Conservation (phyloP, 2,329 filamentous ascomycete genomes). For the Arthroderma sp. region DNA sequence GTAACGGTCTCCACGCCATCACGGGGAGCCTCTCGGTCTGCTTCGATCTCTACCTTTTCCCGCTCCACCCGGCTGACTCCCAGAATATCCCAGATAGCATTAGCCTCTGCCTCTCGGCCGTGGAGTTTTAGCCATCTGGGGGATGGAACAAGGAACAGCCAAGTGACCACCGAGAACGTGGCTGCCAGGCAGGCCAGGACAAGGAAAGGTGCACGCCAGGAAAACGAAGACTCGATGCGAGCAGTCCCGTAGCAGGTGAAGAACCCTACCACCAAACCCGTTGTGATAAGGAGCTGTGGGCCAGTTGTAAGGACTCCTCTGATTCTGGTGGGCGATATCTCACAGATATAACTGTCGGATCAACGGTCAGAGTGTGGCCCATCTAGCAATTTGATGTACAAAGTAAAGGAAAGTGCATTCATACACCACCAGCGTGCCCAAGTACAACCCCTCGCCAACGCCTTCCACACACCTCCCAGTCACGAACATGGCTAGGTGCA, state of each 20-base stretch:
- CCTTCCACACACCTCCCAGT: conserved; percentile 44
- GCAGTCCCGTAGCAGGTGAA: conserved; percentile 48
- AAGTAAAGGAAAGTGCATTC: conserved; percentile 7
- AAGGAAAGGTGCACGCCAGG: conserved; percentile 46
- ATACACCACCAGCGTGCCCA: conserved; percentile 43
- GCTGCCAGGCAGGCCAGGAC: conserved; percentile 33
- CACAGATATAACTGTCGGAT: conserved; percentile 39
- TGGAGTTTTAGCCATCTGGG: conserved; percentile 44
- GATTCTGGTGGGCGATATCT: conserved; percentile 42
- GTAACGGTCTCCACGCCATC: neutral
- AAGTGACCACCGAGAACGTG: conserved; percentile 24
- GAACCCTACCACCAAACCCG: conserved; percentile 42
- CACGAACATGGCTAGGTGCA: conserved; percentile 40
- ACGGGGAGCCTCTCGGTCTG: conserved; percentile 9
- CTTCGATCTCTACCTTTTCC: conserved; percentile 34
- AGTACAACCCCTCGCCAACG: conserved; percentile 45
- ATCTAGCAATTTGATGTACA: neutral
- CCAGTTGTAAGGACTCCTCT: conserved; percentile 40
- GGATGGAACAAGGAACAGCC: conserved; percentile 39
- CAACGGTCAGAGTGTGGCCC: neutral
- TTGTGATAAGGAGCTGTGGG: conserved; percentile 40
- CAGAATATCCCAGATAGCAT: conserved; percentile 28
- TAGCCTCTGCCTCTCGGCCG: conserved; percentile 36
- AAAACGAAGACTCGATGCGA: conserved; percentile 32
- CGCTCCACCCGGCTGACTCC: conserved; percentile 34